Evolutionary conservation across 139 green algal genomes (phyloP).

Genomic region (Micromonas pusilla): DNA sequence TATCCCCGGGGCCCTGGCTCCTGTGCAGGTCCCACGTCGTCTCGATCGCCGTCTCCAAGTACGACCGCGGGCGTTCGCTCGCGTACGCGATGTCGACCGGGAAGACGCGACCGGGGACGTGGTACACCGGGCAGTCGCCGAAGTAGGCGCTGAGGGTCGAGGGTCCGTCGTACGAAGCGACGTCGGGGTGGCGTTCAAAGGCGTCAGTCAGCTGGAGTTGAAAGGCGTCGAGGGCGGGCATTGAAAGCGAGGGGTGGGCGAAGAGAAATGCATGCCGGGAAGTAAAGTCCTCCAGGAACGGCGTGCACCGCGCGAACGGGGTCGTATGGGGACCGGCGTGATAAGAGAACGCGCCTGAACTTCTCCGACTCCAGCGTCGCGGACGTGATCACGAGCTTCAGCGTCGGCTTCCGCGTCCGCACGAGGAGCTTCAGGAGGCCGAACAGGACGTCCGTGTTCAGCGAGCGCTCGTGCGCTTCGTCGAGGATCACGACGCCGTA

Average conservation of each 20-base stretch:
- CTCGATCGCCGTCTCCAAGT: slow-evolving; percentile 36
- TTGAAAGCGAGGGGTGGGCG: no score
- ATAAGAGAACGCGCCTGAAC: slow-evolving; percentile 90
- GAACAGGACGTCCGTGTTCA: slow-evolving; percentile 98
- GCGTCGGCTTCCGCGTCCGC: slow-evolving; percentile 71
- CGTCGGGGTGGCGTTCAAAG: no score
- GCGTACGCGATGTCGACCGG: slow-evolving; percentile 57
- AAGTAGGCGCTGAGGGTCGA: slow-evolving; percentile 75
- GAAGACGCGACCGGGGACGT: slow-evolving; percentile 74
- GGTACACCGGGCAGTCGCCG: slow-evolving; percentile 66
- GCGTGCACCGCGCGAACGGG: no score
- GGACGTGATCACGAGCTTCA: slow-evolving; percentile 83
- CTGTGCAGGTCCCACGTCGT: slow-evolving; percentile 66
- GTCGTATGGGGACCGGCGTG: no score
- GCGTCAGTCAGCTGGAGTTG: no score
- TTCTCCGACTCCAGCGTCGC: slow-evolving; percentile 86
- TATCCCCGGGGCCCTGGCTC: slow-evolving; percentile 62
- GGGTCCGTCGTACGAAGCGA: no score
- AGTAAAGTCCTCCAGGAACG: no score
- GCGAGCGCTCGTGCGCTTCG: slow-evolving; percentile 89
- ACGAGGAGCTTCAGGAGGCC: slow-evolving; percentile 77
- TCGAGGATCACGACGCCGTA: slow-evolving; percentile 68
- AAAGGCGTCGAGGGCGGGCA: no score
- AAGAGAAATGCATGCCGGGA: no score
- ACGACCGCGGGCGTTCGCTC: slow-evolving; percentile 16